Conservation (phyloP, 2,329 filamentous ascomycete genomes). For the Cytospora leucostoma region DNA sequence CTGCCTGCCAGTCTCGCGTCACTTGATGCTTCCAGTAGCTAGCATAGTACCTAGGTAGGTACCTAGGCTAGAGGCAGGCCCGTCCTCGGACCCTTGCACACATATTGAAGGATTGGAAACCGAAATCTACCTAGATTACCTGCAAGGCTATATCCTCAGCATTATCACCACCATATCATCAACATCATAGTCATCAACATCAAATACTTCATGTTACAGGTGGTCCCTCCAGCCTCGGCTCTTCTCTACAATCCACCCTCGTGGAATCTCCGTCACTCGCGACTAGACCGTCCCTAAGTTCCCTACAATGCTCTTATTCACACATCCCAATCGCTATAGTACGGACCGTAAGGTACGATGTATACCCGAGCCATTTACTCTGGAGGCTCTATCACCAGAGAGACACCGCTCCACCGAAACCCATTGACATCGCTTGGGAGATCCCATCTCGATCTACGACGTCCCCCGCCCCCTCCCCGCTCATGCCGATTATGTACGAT, state of each 20-base stretch:
- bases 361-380: constrained; percentile 4
- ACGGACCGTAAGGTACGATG: not conserved
- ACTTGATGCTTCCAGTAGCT: too few relatives aligned
- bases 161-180: too few relatives aligned
- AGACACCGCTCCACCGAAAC: not conserved
- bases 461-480: not conserved
- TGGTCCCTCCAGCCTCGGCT: not conserved
- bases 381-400: not conserved
- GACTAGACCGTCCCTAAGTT: constrained; percentile 8
- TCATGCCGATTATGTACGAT: not conserved
- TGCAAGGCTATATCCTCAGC: too few relatives aligned
- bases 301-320: not conserved
- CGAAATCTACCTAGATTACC: too few relatives aligned
- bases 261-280: not conserved
- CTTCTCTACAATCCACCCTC: not conserved
- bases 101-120: too few relatives aligned
- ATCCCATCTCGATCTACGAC: not conserved
- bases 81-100: too few relatives aligned
- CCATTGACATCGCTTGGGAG: not conserved
- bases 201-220: not conserved
- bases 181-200: too few relatives aligned
- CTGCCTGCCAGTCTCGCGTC: not conserved
- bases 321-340: not conserved
- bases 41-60: too few relatives aligned
- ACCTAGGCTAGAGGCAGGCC: too few relatives aligned